Evolutionary conservation across 2,329 filamentous ascomycete species (phyloP), one percentile per base, ranked within the genome.

Genomic region (Lasiodiplodia gonubiensis): DNA sequence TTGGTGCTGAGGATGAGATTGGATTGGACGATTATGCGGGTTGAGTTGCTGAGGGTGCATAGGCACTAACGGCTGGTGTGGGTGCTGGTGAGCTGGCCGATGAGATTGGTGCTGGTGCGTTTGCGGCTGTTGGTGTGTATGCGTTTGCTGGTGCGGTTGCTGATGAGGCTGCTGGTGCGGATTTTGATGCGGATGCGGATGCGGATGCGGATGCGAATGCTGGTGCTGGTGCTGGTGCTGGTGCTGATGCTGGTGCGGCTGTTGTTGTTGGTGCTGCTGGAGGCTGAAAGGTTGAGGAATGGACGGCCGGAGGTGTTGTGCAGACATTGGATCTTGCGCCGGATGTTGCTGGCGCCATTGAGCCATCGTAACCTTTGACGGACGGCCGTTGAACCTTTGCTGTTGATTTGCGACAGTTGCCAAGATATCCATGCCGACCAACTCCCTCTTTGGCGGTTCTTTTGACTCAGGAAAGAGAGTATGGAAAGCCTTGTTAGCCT

Each of bases 301-400:
- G 30, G 42, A 37, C 18, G 59, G 46, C 6, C 59, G 59, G n/a
- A 63, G 59, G 25, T 63, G 59, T 6, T 63, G 59, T 18, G 59
- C 42, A 14, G 52, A 57, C 64, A 66, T 66, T 16, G 52, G 53
- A 49, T 66, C 53, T 33, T 55, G 37, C 14, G 39, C 39, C 18
- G 64, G 64, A 49, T 66, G 52, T 37, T 66, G 64, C 25, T 66
- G 64, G 8, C 64, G 64, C 52, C 53, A 66, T 16, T 66, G 64
- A 10, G 64, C 53, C 51, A 66, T 57, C 8, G 52, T 49, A 5
- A 57, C 27, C 11, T 66, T 66, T n/a, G 52, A 7, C 6, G 64
- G 64, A 21, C 64, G 64, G 4, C 52, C 16, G 12, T 57, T 66
- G 52, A 66, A 57, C 46, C 53, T 57, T 25, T 66, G 64, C 27